A percentile compares a stretch with the other conserved stretches of the same genome.
Evolutionary conservation across 768 basidiomycete genomes (phyloP).

Genomic region (Crucibulum laeve): DNA sequence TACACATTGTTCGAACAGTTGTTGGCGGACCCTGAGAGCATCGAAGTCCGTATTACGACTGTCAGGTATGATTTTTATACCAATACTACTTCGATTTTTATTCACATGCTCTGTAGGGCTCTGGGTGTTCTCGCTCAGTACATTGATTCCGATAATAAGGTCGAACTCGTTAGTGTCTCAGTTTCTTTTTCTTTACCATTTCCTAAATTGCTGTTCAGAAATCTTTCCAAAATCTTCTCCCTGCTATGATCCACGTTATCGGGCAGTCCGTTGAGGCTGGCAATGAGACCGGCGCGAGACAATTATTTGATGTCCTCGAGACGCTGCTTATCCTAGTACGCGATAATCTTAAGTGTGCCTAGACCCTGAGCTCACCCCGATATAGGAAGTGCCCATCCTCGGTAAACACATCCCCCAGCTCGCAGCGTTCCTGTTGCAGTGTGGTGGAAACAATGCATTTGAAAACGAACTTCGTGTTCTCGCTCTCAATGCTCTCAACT

Average conservation of each 20-base stretch:
- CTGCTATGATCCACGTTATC: constrained; percentile 85
- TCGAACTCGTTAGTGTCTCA: constrained; percentile 62
- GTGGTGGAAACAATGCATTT: constrained; percentile 73
- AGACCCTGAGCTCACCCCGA: constrained; percentile 7
- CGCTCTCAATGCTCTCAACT: constrained; percentile 89
- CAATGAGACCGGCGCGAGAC: constrained; percentile 79
- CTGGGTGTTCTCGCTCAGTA: constrained; percentile 92
- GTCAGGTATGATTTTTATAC: constrained; percentile 50
- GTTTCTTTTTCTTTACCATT: constrained; percentile 1
- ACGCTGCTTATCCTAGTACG: constrained; percentile 87
- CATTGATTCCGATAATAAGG: constrained; percentile 84
- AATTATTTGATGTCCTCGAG: constrained; percentile 94
- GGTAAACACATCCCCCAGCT: constrained; percentile 85
- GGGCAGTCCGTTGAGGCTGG: constrained; percentile 74
- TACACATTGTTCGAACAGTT: constrained; percentile 77
- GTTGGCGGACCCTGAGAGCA: constrained; percentile 77
- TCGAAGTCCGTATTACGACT: constrained; percentile 88
- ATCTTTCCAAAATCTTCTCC: constrained; percentile 84
- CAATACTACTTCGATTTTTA: background rate
- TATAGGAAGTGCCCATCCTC: constrained; percentile 89
- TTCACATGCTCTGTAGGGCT: constrained; percentile 41
- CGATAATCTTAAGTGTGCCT: constrained; percentile 2
- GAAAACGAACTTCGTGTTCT: constrained; percentile 83
- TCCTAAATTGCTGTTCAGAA: constrained; percentile 39
- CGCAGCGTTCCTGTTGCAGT: constrained; percentile 81